Evolutionary conservation across 1,284 basidiomycete genomes (phyloP).

Genomic region (Apiotrichum siamense): DNA sequence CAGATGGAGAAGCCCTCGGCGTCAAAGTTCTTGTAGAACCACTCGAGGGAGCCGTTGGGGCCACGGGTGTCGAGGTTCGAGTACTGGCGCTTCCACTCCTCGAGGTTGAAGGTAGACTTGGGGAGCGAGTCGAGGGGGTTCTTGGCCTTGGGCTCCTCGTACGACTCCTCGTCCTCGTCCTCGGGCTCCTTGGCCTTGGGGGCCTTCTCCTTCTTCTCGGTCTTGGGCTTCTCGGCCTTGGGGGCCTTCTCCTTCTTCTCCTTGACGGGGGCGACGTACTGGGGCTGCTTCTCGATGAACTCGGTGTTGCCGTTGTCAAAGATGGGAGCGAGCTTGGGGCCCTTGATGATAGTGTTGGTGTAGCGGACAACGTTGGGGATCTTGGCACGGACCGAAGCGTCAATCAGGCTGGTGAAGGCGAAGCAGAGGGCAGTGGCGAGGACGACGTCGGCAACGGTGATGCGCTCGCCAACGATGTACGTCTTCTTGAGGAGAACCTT

Average conservation of each 20-base stretch:
- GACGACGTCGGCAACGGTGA: slow-evolving; percentile 84
- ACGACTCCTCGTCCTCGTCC: slow-evolving; percentile 62
- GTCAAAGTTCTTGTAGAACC: slow-evolving; percentile 93
- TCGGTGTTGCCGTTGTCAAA: slow-evolving; percentile 55
- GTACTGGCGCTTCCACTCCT: slow-evolving; percentile 97
- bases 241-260: slow-evolving; percentile 55
- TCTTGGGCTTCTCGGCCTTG: slow-evolving; percentile 48
- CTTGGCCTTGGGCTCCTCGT: slow-evolving; percentile 70
- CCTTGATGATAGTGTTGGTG: slow-evolving; percentile 70
- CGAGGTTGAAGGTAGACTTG: slow-evolving; percentile 87
- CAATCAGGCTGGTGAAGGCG: slow-evolving; percentile 54
- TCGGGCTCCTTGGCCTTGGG: slow-evolving; percentile 53
- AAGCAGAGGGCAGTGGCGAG: slow-evolving; percentile 59
- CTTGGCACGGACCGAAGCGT: slow-evolving; percentile 60
- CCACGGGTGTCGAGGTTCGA: slow-evolving; percentile 93
- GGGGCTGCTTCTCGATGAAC: slow-evolving; percentile 66
- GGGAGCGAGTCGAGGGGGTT: slow-evolving; percentile 91
- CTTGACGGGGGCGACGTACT: slow-evolving; percentile 68
- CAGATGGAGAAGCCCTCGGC: slow-evolving; percentile 83
- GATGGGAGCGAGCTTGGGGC: slow-evolving; percentile 64
- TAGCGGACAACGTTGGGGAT: slow-evolving; percentile 75
- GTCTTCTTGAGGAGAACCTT: slow-evolving; percentile 70
- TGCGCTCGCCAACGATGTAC: slow-evolving; percentile 87
- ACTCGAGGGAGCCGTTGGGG: slow-evolving; percentile 61
- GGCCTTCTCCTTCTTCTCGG: slow-evolving; percentile 51